Evolutionary conservation across 345 rosid species (phyloP), one percentile per base, ranked within the genome.

Genomic region (Viola odorata): DNA sequence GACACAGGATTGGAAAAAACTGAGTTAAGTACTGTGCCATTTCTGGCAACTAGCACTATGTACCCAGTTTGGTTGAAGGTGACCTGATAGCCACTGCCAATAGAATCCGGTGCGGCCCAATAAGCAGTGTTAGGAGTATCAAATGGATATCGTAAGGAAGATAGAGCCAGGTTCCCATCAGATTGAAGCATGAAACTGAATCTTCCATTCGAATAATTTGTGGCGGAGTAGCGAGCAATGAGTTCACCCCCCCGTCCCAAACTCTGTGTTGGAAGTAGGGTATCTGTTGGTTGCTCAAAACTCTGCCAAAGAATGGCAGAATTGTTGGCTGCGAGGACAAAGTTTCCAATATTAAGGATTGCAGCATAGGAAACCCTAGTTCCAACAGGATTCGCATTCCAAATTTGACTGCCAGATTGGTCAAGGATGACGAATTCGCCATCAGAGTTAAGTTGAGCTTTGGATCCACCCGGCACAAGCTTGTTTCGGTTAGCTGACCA

Each of bases 61-160:
- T 63, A 12, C 0, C 95, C 89, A 14, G 84, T 70, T 65, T 61
- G 72, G 58, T 85, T 77, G 71, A 76, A 88, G 6, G 67, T 58
- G 53, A 85, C 53, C 40, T 56, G 75, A 10, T 8, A 62, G 51
- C 75, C 77, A 10, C 41, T 64, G 13, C 42, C 68, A 0, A 32
- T 10, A 0, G 76, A 60, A 51, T 32, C 6, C 0, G 50, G 0
- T 6, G 73, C 65, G 5, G 73, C 14, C 79, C 80, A 77, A 41
- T 85, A 85, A 17, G 60, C 11, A 15, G 4, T 4, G 63, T 61
- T 72, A 2, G 14, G 0, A 1, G 57, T 45, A 63, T 32, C 70
- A 8, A 44, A 48, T 8, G 64, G 81, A 52, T 41, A 72, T 8
- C 6, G 37, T 16, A 41, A 61, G 40, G 79, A 68, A 57, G 66